Base-by-base conservation (phyloP, 176 grass and related monocot species). In the Zizania latifolia region DNA sequence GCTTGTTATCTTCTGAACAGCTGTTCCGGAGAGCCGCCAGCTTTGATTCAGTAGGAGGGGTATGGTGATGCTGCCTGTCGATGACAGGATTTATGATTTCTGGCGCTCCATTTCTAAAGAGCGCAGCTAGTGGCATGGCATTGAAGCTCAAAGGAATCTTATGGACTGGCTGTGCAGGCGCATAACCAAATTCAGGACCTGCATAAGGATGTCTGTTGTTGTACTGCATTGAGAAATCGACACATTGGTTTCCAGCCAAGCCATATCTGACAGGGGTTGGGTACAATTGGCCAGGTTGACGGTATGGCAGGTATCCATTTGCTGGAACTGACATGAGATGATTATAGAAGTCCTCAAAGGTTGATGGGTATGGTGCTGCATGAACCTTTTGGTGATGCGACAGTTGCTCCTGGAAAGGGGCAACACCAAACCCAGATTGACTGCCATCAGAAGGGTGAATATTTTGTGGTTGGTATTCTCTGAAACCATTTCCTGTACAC, bases 251-350 rank as follows among this genome's bases (percentile, higher is more conserved):
- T 29, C 68, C 83, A 32, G 43, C 0, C 2, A 88, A 22, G 54
- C 88, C 45, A 87, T 76, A 92, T 71, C 86, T 66, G 12, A 82
- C 82, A 71, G 74, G 70, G 58, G 59, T 83, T 46, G 81, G 74
- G 63, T 82, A 84, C 36, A 84, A 96, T 24, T 85, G 86, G n/a
- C 73, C 68, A 50, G 79, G 75, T 40, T 89, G 88, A 75, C 83
- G 71, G 78, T 85, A 87, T 6, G 86, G 40, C 45, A 90, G 22
- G 60, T 86, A 89, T 30, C 89, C 89, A 87, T 85, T 92, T 17
- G 86, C 83, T 27, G 76, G 66, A 78, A 78, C 54, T 43, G 78
- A 40, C 89, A 85, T 34, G 39, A 81, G 66, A 60, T 86, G 71
- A 75, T 77, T 87, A 46, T 87, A 81, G 72, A 84, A 92, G n/a